These are phyloP conservation scores for Digitaria exilis DNA, from an alignment of 202 grass and related monocot species.

Conservation along the genomic window DNA sequence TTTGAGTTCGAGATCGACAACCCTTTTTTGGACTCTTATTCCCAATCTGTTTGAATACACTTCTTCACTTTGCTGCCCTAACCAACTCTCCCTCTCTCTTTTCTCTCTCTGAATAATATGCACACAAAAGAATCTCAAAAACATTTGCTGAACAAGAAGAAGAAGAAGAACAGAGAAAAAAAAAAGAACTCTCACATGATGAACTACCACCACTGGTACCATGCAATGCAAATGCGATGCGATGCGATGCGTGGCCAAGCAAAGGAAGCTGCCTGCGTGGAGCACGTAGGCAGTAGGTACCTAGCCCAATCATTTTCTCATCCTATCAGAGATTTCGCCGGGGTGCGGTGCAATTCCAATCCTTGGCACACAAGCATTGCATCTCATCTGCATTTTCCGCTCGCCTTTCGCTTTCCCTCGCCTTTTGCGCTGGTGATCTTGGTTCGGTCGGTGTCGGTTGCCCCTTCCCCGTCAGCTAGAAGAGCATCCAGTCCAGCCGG, in stretches of 20 bases:
- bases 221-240: neutral
- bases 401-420: neutral
- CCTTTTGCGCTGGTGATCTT: slow-evolving; percentile 4
- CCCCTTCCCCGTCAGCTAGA: slow-evolving; percentile 16
- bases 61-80: slow-evolving; percentile 21
- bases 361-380: slow-evolving; percentile 43
- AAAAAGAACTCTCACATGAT: slow-evolving; percentile 30
- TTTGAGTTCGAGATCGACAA: neutral
- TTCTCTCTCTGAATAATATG: slow-evolving; percentile 43
- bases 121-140: slow-evolving; percentile 65
- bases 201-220: slow-evolving; percentile 27
- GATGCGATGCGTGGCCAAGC: neutral
- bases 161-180: neutral
- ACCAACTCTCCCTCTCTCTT: neutral
- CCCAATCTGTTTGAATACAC: slow-evolving; percentile 42
- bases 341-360: slow-evolving; percentile 47
- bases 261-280: too few species aligned
- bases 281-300: neutral
- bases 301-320: slow-evolving; percentile 37
- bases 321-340: slow-evolving; percentile 6
- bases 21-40: slow-evolving; percentile 39
- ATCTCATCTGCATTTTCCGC: neutral
- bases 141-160: slow-evolving; percentile 22
- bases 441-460: too few species aligned
- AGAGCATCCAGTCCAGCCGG: slow-evolving; percentile 75